phyloP scores from a whole-genome alignment of 2,329 filamentous ascomycete species.

The Talaromyces sp. region DNA sequence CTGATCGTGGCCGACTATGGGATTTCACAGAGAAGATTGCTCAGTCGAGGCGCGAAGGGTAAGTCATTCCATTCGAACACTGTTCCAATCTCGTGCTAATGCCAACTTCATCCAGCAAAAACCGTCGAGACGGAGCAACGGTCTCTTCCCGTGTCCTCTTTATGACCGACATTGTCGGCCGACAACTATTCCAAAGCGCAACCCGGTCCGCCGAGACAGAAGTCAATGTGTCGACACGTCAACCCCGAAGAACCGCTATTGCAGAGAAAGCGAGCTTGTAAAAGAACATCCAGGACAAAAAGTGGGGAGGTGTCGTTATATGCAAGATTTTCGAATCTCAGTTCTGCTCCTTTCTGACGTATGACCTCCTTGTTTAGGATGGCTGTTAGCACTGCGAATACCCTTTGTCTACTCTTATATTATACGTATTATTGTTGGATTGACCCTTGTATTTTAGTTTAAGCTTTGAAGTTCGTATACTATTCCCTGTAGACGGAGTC shows the following conservation, averaged over 20 bases:
- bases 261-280: conserved; percentile 31
- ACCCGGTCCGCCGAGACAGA: conserved; percentile 26
- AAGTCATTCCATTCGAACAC: conserved; percentile 20
- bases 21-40: conserved; percentile 88
- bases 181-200: conserved; percentile 57
- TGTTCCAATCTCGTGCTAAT: not conserved
- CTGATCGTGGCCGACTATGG: conserved; percentile 77
- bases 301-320: not conserved
- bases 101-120: conserved; percentile 58
- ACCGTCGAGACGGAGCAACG: conserved; percentile 85
- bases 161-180: conserved; percentile 71
- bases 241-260: conserved; percentile 38
- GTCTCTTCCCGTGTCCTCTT: conserved; percentile 77
- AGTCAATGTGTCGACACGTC: conserved; percentile 33
- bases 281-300: not conserved
- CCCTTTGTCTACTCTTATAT: not conserved
- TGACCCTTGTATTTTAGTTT: not conserved
- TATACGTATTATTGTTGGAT: not conserved
- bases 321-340: not conserved
- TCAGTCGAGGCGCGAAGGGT: conserved; percentile 74
- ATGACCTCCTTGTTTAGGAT: not conserved
- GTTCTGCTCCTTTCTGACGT: not conserved
- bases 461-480: not conserved
- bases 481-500: not conserved
- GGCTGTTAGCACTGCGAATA: not conserved